Conservation (phyloP, 345 rosid species). For the Boechera stricta region DNA sequence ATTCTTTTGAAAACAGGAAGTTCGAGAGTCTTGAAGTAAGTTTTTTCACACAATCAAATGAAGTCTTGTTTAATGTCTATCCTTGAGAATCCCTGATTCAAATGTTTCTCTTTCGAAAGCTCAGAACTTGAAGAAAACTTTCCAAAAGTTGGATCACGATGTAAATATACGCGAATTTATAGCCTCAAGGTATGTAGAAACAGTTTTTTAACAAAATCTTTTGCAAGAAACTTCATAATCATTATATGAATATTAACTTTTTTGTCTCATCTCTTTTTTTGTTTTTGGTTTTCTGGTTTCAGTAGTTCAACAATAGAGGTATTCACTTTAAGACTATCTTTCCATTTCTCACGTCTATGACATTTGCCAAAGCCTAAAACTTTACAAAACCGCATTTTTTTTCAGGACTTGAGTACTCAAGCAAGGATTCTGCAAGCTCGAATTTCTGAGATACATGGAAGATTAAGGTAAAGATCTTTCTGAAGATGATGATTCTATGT, state of each 20-base stretch:
- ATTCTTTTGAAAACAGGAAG: conserved; percentile 60
- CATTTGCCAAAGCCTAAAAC: conserved; percentile 28
- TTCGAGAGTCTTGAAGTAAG: conserved; percentile 93
- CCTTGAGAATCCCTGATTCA: conserved; percentile 32
- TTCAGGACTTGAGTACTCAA: conserved; percentile 68
- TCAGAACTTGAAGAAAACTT: conserved; percentile 86
- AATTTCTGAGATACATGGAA: conserved; percentile 65
- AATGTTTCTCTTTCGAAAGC: conserved; percentile 51
- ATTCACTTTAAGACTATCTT: conserved; percentile 18
- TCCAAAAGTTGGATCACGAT: conserved; percentile 88
- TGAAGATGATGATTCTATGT: conserved; percentile 18
- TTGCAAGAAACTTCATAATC: conserved; percentile 11
- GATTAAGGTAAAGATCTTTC: conserved; percentile 65
- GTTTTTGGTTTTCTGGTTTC: conserved; percentile 48
- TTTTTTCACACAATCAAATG: conserved; percentile 28
- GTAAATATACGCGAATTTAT: conserved; percentile 79
- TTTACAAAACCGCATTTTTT: conserved; percentile 36
- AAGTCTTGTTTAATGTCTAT: conserved; percentile 7
- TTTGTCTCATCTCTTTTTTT: conserved; percentile 37
- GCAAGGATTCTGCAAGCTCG: conserved; percentile 61
- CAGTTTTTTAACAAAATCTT: neutral
- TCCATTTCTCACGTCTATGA: neutral
- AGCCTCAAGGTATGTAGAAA: conserved; percentile 52
- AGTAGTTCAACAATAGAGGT: conserved; percentile 81
- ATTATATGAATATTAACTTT: conserved; percentile 7